These are phyloP conservation scores for Tremella yokohamensis DNA, from an alignment of 768 basidiomycete genomes.

Conservation along the genomic window DNA sequence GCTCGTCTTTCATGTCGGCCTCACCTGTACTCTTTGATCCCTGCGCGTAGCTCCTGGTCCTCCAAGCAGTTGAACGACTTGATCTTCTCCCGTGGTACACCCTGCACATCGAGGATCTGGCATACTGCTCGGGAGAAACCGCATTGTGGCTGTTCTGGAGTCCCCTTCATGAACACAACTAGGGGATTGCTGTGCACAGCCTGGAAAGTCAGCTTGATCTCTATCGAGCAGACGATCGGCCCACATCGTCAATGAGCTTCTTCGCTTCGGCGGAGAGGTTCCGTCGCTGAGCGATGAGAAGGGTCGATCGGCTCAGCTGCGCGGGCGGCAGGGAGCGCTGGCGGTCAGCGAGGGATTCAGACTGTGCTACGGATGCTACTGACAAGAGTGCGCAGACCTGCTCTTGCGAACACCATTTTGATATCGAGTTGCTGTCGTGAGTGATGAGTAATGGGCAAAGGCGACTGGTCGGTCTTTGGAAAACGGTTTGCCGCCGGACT, in stretches of 20 bases:
- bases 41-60: slow-evolving; percentile 73
- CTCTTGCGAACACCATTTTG: slow-evolving; percentile 43
- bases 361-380: slow-evolving; percentile 9
- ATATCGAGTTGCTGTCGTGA: not conserved
- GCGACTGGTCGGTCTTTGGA: not conserved
- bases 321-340: slow-evolving; percentile 45
- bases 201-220: slow-evolving; percentile 27
- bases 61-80: slow-evolving; percentile 85
- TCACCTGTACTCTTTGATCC: slow-evolving; percentile 96
- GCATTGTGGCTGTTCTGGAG: slow-evolving; percentile 77
- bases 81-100: slow-evolving; percentile 73
- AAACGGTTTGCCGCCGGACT: not conserved
- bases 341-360: slow-evolving; percentile 17
- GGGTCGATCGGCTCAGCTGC: slow-evolving; percentile 39
- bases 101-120: slow-evolving; percentile 76
- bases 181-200: slow-evolving; percentile 73
- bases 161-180: slow-evolving; percentile 98
- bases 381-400: slow-evolving; percentile 46
- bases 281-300: slow-evolving; percentile 33
- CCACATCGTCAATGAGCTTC: slow-evolving; percentile 49
- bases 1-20: slow-evolving; percentile 51
- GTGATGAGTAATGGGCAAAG: not conserved
- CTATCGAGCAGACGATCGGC: slow-evolving; percentile 8
- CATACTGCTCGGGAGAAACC: slow-evolving; percentile 94
- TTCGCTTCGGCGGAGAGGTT: slow-evolving; percentile 42